Percentiles rank a stretch among this genome's conserved stretches.
phyloP scores from a whole-genome alignment of 805 yeast species.

The Naumovozyma baii region DNA sequence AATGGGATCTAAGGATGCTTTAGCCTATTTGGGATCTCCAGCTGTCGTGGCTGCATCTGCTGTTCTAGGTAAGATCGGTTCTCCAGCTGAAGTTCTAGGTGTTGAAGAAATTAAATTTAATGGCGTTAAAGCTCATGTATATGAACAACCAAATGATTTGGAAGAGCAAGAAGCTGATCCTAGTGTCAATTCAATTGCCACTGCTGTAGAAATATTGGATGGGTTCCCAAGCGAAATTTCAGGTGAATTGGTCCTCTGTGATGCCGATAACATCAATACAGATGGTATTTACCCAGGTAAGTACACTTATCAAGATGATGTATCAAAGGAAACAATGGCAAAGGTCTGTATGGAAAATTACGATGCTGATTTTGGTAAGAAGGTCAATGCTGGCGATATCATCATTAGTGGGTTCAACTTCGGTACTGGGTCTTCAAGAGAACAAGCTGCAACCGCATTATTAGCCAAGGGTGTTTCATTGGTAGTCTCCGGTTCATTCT shows the following conservation, averaged over 20 bases:
- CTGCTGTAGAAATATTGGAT: constrained; percentile 62
- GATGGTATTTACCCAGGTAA: constrained; percentile 99
- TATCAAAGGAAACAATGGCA: constrained; percentile 91
- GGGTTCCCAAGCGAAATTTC: constrained; percentile 86
- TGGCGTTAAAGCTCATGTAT: constrained; percentile 37
- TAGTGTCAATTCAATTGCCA: constrained; percentile 23
- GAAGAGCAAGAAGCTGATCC: constrained; percentile 16
- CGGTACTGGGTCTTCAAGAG: constrained; percentile 98
- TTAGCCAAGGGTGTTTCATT: constrained; percentile 86
- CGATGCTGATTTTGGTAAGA: constrained; percentile 75
- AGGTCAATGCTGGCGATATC: constrained; percentile 81
- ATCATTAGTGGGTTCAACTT: constrained; percentile 88
- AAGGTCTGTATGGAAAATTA: constrained; percentile 99
- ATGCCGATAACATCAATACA: constrained; percentile 93
- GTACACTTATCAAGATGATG: constrained; percentile 97
- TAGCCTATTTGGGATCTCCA: constrained; percentile 93
- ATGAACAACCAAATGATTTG: constrained; percentile 9
- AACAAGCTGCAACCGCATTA: constrained; percentile 98
- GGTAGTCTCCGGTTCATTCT: constrained; percentile 95
- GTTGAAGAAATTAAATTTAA: constrained; percentile 39
- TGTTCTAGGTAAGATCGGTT: constrained; percentile 84
- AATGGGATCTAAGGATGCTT: constrained; percentile 96
- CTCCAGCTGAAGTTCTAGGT: constrained; percentile 79
- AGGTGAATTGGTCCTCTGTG: constrained; percentile 90
- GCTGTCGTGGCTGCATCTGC: constrained; percentile 99